Base-by-base conservation (phyloP, 495 filamentous ascomycete genomes). In the Annulohypoxylon bovei region DNA sequence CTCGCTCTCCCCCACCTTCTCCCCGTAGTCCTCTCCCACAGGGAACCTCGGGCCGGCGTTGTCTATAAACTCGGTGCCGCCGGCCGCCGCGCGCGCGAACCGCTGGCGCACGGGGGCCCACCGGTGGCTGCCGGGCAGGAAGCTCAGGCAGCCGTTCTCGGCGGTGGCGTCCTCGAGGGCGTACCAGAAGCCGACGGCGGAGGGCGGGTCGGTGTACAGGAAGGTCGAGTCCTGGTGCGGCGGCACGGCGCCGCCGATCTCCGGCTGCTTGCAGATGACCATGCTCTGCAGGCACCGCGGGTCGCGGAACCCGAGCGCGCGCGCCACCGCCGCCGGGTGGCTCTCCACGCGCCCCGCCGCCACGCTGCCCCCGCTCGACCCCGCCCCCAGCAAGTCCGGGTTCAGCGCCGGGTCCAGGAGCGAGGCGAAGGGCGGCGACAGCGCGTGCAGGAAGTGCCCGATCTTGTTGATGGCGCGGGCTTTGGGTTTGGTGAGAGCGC, bases 221-320 rank as follows among this genome's bases (percentile, higher is more conserved):
- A 98, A 99, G 11, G 93, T 93, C 55, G 86, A 91, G 80, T 98
- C 95, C 77, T 96, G 94, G 77, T 99, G 95, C 14, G 91, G 85
- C 2, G 88, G 92, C 37, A 98, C 95, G 0, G 89, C 88, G 14
- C 91, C 95, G 22, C 95, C 95, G 35, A 99, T 98, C 77, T 94
- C 92, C 6, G 95, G 95, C 80, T 98, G 95, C 77, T 99, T 99
- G 86, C 93, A 97, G 68, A 99, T 99, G 6, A 98, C 86, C 95
- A 99, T 99, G 72, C 91, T 94, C 83, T 99, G 95, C 64, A 99
- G 83, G 56, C 79, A 81, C 18, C 81, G 67, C 0, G 95, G 93
- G 74, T 95, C 90, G 0, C 58, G 62, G 79, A 97, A 97, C 0
- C 90, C 88, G 11, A 99, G 80, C 1, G 83, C 84, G 14, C 80